Base-by-base conservation (phyloP, 441 rosid genomes). In the Eruca vesicaria region DNA sequence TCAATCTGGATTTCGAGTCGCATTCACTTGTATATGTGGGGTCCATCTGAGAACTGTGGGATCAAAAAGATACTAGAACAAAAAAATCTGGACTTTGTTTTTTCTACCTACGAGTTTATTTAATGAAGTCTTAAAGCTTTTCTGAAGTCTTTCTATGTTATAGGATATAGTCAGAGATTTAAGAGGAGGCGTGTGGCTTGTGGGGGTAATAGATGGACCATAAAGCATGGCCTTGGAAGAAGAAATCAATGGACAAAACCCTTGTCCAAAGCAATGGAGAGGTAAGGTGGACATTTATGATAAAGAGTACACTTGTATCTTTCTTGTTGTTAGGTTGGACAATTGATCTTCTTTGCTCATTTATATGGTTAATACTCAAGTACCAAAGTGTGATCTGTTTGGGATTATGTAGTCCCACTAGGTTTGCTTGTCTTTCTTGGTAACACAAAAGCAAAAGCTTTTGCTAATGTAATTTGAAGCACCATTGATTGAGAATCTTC, bases 171-270 rank as follows among this genome's bases (percentile, higher is more conserved):
- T 59, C 9, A 72, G 61, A 41, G 58, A 41, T 48, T 62, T 32
- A 73, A 56, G 78, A 79, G 68, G 63, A 33, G 63, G 62, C 56
- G 35, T 78, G 73, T 38, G 33, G 64, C 63, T 79, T 29, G 71
- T 75, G 18, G 29, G 67, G 53, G 63, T 76, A 7, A 33, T 28
- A 58, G 75, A 90, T 93, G 98, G 97, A 93, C 72, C 84, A 85
- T 28, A 93, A 85, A 75, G 61, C 87, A 20, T 87, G 97, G 98
- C 82, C 85, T 68, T 86, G 96, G 97, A 86, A 85, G 85, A 94
- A 91, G 86, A 90, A 82, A 81, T 82, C 93, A 12, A 56, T 77
- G 6, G 96, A 88, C 83, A 86, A 86, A 81, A 78, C 70, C 57
- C 67, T 81, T 69, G 81, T 63, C 36, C 77, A 86, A 63, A 74